Percentiles rank a stretch among this genome's conserved stretches.
phyloP scores from a whole-genome alignment of 768 basidiomycete genomes.

The Amanita exitialis region DNA sequence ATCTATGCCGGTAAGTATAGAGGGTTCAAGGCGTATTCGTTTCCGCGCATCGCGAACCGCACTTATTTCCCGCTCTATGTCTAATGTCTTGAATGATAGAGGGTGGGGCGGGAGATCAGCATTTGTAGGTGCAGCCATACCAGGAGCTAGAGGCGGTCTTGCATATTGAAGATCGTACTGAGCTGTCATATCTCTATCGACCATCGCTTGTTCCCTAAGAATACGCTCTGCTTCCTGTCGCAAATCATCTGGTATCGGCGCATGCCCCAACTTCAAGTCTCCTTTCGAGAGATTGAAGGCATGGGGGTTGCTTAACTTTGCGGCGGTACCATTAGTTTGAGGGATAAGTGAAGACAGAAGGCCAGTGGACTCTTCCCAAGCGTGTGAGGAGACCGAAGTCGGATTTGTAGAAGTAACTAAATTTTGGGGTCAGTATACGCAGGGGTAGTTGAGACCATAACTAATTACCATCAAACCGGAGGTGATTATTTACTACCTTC shows the following conservation, averaged over 20 bases:
- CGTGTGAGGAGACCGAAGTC: conserved; percentile 46
- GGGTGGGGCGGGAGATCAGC: conserved; percentile 77
- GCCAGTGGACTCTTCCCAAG: conserved; percentile 85
- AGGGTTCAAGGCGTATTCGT: conserved; percentile 84
- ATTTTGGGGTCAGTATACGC: conserved; percentile 11
- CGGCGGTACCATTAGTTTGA: conserved; percentile 39
- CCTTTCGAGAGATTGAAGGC: conserved; percentile 72
- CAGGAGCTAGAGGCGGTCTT: conserved; percentile 39
- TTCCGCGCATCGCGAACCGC: conserved; percentile 84
- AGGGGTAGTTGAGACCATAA: conserved; percentile 2
- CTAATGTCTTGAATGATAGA: conserved; percentile 70
- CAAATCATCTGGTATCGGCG: conserved; percentile 72
- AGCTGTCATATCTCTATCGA: conserved; percentile 57
- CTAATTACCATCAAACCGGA: conserved; percentile 76
- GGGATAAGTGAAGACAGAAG: conserved; percentile 72
- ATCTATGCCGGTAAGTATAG: conserved; percentile 46
- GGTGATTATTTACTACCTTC: conserved; percentile 89
- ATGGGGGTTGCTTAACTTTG: conserved; percentile 46
- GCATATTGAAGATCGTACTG: conserved; percentile 55
- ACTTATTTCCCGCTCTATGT: conserved; percentile 87
- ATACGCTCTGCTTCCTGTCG: conserved; percentile 72
- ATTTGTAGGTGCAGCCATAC: conserved; percentile 53
- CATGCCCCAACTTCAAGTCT: conserved; percentile 77
- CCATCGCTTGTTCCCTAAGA: conserved; percentile 71
- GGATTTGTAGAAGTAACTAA: conserved; percentile 66